Evolutionary conservation across 768 basidiomycete genomes (phyloP).

Genomic region (Boletus reticulatus): DNA sequence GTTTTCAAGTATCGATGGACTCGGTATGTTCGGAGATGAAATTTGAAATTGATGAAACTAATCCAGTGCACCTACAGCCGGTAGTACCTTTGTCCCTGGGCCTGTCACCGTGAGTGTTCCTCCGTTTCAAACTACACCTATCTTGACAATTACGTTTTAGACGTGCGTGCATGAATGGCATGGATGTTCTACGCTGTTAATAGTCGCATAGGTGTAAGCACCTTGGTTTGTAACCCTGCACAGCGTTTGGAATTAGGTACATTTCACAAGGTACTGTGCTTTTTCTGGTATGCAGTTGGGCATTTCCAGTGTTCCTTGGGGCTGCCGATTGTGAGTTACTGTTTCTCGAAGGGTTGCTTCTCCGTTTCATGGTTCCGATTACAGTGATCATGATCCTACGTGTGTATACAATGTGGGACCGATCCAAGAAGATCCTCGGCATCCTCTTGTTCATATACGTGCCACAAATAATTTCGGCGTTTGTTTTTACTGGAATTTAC

Average conservation of each 20-base stretch:
- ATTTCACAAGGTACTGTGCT: background rate
- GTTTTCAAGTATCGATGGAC: background rate
- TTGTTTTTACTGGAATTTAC: background rate
- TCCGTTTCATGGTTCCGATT: background rate
- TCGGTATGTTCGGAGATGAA: background rate
- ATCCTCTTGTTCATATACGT: slow-evolving; percentile 3
- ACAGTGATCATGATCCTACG: slow-evolving; percentile 9
- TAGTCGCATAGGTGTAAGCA: slow-evolving; percentile 2
- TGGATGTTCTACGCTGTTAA: background rate
- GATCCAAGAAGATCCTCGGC: background rate
- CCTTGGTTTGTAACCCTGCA: background rate
- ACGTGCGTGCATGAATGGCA: background rate
- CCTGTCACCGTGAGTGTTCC: background rate
- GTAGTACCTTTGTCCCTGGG: background rate
- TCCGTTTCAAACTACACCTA: too few relatives aligned
- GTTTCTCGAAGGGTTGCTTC: background rate
- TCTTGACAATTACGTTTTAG: background rate
- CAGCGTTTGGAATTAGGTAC: background rate
- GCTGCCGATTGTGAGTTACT: slow-evolving; percentile 2
- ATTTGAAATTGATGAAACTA: background rate
- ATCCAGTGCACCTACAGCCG: background rate
- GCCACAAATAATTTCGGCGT: background rate
- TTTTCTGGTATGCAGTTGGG: background rate
- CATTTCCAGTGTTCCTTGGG: background rate
- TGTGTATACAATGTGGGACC: slow-evolving; percentile 2